Evolutionary conservation across 768 basidiomycete genomes (phyloP), one percentile per base, ranked within the genome.

Genomic region (Dioszegia hungarica): DNA sequence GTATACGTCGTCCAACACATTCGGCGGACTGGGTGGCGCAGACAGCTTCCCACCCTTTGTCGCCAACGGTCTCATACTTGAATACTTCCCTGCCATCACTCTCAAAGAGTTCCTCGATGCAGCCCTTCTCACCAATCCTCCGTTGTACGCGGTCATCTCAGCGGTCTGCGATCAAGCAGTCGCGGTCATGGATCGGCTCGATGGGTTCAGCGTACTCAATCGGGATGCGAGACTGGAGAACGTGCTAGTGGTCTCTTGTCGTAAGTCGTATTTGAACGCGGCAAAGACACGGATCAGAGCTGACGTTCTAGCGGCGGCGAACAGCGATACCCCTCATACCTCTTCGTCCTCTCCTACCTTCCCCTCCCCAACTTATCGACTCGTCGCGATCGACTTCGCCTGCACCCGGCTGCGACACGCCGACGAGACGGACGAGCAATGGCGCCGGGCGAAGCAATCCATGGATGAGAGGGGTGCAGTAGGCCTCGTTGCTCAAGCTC

Each of bases 371-470:
- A 8, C 14, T 3, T 47, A n/a, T 28, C 48, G 36, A 27, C 45
- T 40, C 20, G 54, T 55, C 20, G 40, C 20, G 2, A 46, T 55
- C 22, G 54, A 55, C 25, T 55, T 55, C n/a, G 54, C 11, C 14
- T 17, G 24, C 31, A n/a, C 3, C 34, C n/a, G 54, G 20, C n/a
- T 55, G 2, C 54, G 54, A 2, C 29, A 39, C 20, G 3, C 19
- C 11, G 54, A 55, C 33, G 54, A 55, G 54, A 55, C 54, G 2
- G 54, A 55, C 19, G 54, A 55, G 25, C 28, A 55, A 24, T 55
- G 54, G 54, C 17, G 54, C 14, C 43, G 54, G 15, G 54, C 54
- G 6, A 55, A 46, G 33, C 6, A 55, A 15, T 4, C 8, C 24
- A 2, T 2, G 9, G 33, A 46, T 15, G 54, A 55, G 34, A 6